Conservation (phyloP, 139 green algal species). For the Zygnema circumcarinatum region DNA sequence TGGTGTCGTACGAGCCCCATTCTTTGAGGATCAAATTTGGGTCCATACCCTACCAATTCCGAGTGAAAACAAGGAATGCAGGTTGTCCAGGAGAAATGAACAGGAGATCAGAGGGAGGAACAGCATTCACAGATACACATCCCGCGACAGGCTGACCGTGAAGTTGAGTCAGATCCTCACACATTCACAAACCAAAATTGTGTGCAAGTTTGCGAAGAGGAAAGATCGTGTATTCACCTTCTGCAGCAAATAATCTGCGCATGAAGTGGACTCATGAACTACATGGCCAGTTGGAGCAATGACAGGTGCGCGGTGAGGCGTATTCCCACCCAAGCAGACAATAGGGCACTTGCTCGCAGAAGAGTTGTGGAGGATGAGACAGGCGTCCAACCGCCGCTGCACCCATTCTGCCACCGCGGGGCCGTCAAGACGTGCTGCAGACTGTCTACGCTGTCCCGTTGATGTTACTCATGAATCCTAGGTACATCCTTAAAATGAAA, state of each 20-base stretch:
- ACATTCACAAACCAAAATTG: background rate
- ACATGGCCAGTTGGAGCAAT: constrained; percentile 38
- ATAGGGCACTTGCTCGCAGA: constrained; percentile 21
- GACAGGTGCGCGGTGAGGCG: constrained; percentile 43
- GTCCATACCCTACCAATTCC: constrained; percentile 7
- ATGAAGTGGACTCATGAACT: constrained; percentile 56
- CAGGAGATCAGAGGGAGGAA: background rate
- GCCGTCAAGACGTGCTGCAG: background rate
- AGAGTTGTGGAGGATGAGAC: background rate
- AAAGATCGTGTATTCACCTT: constrained; percentile 30
- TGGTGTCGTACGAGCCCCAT: constrained; percentile 60
- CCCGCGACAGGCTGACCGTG: background rate
- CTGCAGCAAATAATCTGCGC: constrained; percentile 55
- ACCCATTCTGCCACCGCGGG: constrained; percentile 34
- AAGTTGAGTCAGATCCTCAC: background rate
- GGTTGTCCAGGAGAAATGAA: background rate
- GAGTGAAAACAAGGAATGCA: background rate
- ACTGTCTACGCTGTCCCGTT: background rate
- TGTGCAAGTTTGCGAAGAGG: too few relatives aligned
- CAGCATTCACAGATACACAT: background rate
- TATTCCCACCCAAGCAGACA: constrained; percentile 50
- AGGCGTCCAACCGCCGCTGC: constrained; percentile 29
- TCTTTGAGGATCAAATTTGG: constrained; percentile 56
- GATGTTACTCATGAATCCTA: background rate
- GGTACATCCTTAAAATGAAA: background rate